A percentile compares a stretch with the other conserved stretches of the same genome.
Conservation (phyloP, 345 rosid genomes). For the Orychophragmus violaceus region DNA sequence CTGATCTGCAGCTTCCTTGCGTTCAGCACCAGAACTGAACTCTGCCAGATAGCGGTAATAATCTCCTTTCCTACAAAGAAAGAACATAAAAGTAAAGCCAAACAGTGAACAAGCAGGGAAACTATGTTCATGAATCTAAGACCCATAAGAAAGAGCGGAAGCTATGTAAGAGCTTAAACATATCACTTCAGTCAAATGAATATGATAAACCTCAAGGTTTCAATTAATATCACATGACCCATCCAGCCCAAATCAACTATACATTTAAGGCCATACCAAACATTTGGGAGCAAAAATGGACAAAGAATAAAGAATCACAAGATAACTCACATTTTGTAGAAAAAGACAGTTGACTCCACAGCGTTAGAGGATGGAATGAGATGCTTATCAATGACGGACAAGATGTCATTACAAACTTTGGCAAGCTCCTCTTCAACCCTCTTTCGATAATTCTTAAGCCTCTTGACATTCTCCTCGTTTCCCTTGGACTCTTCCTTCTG, state of each 20-base stretch:
- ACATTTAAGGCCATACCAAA: neutral
- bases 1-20: conserved; percentile 51
- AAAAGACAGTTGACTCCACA: conserved; percentile 47
- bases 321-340: conserved; percentile 46
- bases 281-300: neutral
- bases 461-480: conserved; percentile 39
- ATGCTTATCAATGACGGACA: conserved; percentile 41
- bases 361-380: conserved; percentile 41
- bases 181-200: neutral
- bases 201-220: neutral
- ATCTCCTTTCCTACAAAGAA: conserved; percentile 47
- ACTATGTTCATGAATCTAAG: neutral
- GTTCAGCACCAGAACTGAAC: conserved; percentile 44
- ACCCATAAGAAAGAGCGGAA: neutral
- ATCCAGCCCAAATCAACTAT: neutral
- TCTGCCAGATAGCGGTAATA: conserved; percentile 48
- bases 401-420: conserved; percentile 40
- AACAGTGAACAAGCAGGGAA: neutral
- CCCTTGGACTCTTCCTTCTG: conserved; percentile 61
- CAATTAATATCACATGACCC: neutral
- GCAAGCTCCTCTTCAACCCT: conserved; percentile 44
- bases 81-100: neutral
- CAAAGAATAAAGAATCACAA: neutral
- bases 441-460: conserved; percentile 43
- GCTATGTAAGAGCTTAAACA: neutral